Evolutionary conservation across 352 stramenopile genomes (phyloP), one percentile per base, ranked within the genome.

Genomic region (Pythium sukuiense): DNA sequence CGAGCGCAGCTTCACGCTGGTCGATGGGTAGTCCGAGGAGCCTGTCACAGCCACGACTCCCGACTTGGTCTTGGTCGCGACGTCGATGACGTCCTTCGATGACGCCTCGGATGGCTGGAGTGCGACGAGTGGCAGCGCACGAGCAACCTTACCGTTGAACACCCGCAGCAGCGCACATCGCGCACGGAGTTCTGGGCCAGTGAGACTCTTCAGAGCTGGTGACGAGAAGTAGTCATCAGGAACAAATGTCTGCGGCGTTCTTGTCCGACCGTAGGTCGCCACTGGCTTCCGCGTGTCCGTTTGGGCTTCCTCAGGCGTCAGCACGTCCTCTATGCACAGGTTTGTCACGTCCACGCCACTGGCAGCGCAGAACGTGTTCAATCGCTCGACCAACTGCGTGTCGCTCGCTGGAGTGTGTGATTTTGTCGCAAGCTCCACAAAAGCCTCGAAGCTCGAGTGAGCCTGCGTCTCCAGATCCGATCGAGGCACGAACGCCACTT

Each of bases 131-230:
- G 92, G 90, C 24, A 97, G 76, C 13, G 89, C 85, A 8, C 89
- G 86, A 30, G 83, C 63, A 18, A 97, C 80, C 63, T 98, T 98
- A 49, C 84, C 83, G 71, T 98, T 91, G n/a, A 98, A 72, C 14
- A 98, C 84, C 1, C 94, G 84, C 59, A 99, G 75, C 48, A 99
- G 77, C 1, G 93, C 85, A 68, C 95, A 92, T 14, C 96, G 78
- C 29, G 91, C 94, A 63, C 98, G 86, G 37, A 99, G 76, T 60
- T 85, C 77, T 0, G 84, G 73, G 0, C 85, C 80, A n/a, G 68
- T 71, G 20, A 94, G 68, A 9, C 60, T 50, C 63, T 92, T 89
- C 14, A 94, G 62, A 27, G 78, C 76, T 27, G 83, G 83, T 0
- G 82, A 84, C 8, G 84, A 88, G 33, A 92, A 93, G 65, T 90